Base-by-base conservation (phyloP, 139 green algal genomes). In the Haematococcus sp. region DNA sequence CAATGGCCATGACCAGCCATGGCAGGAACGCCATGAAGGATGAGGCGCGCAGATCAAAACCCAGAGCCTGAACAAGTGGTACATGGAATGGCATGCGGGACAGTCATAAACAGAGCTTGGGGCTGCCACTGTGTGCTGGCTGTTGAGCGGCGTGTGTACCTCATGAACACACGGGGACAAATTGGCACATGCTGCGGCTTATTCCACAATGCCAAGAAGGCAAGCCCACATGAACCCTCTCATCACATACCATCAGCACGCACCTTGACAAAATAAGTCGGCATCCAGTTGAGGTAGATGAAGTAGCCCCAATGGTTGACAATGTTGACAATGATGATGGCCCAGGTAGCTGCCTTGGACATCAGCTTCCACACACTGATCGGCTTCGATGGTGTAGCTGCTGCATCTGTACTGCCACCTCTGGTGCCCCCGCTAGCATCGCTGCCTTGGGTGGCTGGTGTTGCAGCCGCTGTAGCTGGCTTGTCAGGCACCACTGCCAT, bases 251-350 rank as follows among this genome's bases (percentile, higher is more conserved):
- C n/a, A n/a, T 55, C 52, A 61, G 7, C 2, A 3, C 71, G 1
- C 51, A 91, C 86, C 73, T 82, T 78, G 70, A 86, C 84, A 71
- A 98, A 98, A 79, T 95, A 98, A 15, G 91, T 89, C 5, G 93
- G 93, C 88, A 98, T 94, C 93, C 93, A 98, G 83, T 92, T 94
- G 31, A 98, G 89, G 84, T 95, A 96, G 55, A 97, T 94, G 81
- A 97, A 97, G 81, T 96, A 97, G 9, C 91, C 91, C 80, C 86
- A 94, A 77, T 96, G 90, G 80, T 96, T 94, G 27, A 95, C 86
- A 55, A 93, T 81, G 78, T 96, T 97, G 60, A 90, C 91, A 0
- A 89, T 71, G 46, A 95, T 90, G 85, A 97, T 97, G 27, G 92
- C 92, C 91, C 90, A 95, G 0, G 82, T 88, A 4, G 90, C 86